Conservation (phyloP, 441 rosid species). For the Macaranga tanarius region DNA sequence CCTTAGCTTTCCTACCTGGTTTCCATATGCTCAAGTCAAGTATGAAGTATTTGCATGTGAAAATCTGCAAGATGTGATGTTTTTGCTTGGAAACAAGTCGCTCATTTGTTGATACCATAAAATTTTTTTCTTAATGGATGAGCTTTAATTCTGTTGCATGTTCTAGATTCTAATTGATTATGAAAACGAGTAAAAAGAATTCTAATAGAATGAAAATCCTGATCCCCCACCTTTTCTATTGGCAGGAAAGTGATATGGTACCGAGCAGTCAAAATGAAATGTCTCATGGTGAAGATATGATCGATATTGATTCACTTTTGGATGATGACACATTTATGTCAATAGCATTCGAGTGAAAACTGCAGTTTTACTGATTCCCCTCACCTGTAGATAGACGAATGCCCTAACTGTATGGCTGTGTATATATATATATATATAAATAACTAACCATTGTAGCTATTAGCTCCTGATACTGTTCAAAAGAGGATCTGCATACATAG, state of each 20-base stretch:
- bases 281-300: neutral
- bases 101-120: neutral
- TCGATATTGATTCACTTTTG: constrained; percentile 43
- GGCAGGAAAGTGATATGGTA: constrained; percentile 17
- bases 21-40: neutral
- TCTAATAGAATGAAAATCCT: neutral
- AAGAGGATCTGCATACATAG: constrained; percentile 2
- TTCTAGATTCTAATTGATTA: neutral
- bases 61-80: neutral
- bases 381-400: constrained; percentile 34
- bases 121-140: too few relatives aligned
- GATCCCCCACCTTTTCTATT: neutral
- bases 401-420: constrained; percentile 30
- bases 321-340: constrained; percentile 70
- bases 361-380: neutral
- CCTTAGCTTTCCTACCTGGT: neutral
- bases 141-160: neutral
- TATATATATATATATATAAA: constrained; percentile 32
- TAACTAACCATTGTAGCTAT: constrained; percentile 22
- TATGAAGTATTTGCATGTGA: neutral
- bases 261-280: constrained; percentile 1
- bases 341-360: constrained; percentile 44
- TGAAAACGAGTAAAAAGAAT: neutral
- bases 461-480: neutral
- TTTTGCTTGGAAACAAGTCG: neutral